Base-by-base conservation (phyloP, 768 basidiomycete species). In the Hypholoma fasciculare region DNA sequence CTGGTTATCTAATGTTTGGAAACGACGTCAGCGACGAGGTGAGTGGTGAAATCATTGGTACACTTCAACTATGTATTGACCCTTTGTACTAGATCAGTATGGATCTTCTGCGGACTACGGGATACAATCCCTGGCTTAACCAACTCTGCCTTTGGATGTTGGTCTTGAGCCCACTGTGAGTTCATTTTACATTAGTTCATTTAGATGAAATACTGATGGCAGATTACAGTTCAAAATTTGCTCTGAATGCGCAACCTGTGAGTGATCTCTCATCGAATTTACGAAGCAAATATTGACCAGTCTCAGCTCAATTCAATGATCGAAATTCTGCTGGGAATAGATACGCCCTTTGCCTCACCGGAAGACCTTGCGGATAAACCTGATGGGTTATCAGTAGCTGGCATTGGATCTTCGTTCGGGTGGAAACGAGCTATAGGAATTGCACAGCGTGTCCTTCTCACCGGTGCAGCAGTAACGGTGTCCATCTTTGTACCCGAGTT, bases 1-100 rank as follows among this genome's bases (percentile, higher is more conserved):
- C 85, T 17, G 96, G 96, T 0, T 98, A 97, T 65, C 71, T 92
- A 17, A 98, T 98, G 96, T 95, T 94, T 67, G 94, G 94, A 9
- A 77, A 82, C 49, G 65, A 69, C 34, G 92, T 96, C 49, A 86
- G 85, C 64, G 92, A 91, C 58, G 93, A 94, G 80, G 92, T 92
- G 58, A 65, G 78, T 64, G 20, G 11, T 20, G 16, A n/a, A 19
- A 27, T 20, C 34, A n/a, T 46, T 19, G 44, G 23, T 23, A n/a
- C 17, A 0, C 5, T 19, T 20, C 36, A 23, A 19, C 48, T 54
- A 50, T 56, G 1, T 23, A 1, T n/a, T 59, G n/a, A 52, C 23
- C 39, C 39, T 4, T 14, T 16, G 26, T 16, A 14, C 7, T 65
- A 94, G 89, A 86, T 98, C 69, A 96, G 93, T 59, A 82, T 84